Evolutionary conservation across 768 basidiomycete species (phyloP).

Genomic region (Baorangia bicolor): DNA sequence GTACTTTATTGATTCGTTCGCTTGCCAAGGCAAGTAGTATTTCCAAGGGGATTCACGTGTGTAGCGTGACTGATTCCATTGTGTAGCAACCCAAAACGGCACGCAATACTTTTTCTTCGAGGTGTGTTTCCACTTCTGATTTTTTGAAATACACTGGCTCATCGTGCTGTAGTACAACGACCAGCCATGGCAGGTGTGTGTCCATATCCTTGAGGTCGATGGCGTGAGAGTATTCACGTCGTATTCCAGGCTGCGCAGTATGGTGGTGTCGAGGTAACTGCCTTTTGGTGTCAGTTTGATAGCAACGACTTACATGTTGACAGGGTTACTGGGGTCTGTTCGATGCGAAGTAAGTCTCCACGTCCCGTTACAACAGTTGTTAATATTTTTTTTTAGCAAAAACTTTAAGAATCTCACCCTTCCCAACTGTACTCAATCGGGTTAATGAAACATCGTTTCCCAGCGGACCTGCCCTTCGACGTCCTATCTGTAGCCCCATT

Average conservation of each 20-base stretch:
- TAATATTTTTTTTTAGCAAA: conserved; percentile 44
- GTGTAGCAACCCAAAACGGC: conserved; percentile 66
- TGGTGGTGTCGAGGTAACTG: conserved; percentile 71
- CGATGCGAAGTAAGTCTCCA: conserved; percentile 46
- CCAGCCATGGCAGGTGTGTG: conserved; percentile 74
- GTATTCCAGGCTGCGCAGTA: conserved; percentile 50
- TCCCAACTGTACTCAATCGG: conserved; percentile 46
- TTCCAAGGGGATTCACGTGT: background rate
- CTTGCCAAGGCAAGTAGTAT: conserved; percentile 49
- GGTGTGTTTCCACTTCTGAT: conserved; percentile 32
- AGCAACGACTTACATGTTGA: conserved; percentile 8
- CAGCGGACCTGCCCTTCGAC: background rate
- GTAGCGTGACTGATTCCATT: conserved; percentile 5
- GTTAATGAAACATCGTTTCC: background rate
- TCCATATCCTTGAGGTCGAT: background rate
- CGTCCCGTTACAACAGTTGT: conserved; percentile 19
- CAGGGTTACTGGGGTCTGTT: conserved; percentile 68
- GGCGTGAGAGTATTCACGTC: conserved; percentile 11
- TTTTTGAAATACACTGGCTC: conserved; percentile 1
- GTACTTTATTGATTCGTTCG: conserved; percentile 81
- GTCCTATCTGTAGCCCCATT: conserved; percentile 7
- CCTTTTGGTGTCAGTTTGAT: conserved; percentile 3
- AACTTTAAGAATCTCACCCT: conserved; percentile 71
- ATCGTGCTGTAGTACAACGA: conserved; percentile 55
- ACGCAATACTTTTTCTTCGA: conserved; percentile 91